Conservation (phyloP, 2,329 filamentous ascomycete species). For the Biscogniauxia sp. region DNA sequence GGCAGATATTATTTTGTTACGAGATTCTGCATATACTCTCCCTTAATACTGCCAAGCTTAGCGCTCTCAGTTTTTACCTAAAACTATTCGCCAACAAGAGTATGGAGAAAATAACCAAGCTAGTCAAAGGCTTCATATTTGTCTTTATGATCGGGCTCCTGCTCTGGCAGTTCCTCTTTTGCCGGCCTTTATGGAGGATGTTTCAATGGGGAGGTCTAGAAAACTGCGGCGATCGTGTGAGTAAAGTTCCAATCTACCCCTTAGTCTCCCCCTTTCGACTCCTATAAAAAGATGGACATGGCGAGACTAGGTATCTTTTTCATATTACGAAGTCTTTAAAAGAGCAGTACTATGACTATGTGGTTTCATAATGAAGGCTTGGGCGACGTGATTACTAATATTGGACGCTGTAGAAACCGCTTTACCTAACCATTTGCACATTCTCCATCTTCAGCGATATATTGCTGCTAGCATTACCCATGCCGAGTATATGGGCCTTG, state of each 20-base stretch:
- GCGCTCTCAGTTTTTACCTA: conserved; percentile 18
- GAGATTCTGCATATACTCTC: conserved; percentile 20
- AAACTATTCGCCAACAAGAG: conserved; percentile 16
- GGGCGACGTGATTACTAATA: neutral
- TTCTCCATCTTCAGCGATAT: conserved; percentile 21
- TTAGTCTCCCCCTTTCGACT: neutral
- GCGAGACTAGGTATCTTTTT: neutral
- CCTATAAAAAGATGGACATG: neutral
- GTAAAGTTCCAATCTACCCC: neutral
- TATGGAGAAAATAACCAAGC: conserved; percentile 6
- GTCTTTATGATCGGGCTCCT: conserved; percentile 13
- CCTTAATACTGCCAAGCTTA: conserved; percentile 20
- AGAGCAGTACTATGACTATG: neutral
- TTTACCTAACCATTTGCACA: conserved; percentile 9
- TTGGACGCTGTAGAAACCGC: neutral
- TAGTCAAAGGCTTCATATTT: conserved; percentile 9
- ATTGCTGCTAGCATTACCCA: conserved; percentile 14
- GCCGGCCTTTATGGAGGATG: conserved; percentile 18
- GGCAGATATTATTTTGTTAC: conserved; percentile 22
- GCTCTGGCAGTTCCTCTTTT: conserved; percentile 22
- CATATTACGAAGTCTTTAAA: neutral
- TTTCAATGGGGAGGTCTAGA: conserved; percentile 20
- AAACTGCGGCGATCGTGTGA: conserved; percentile 20
- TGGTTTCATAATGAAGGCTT: neutral
- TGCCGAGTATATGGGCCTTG: conserved; percentile 18